Evolutionary conservation across 2,329 filamentous ascomycete genomes (phyloP).

Genomic region (Emergomyces africanus): DNA sequence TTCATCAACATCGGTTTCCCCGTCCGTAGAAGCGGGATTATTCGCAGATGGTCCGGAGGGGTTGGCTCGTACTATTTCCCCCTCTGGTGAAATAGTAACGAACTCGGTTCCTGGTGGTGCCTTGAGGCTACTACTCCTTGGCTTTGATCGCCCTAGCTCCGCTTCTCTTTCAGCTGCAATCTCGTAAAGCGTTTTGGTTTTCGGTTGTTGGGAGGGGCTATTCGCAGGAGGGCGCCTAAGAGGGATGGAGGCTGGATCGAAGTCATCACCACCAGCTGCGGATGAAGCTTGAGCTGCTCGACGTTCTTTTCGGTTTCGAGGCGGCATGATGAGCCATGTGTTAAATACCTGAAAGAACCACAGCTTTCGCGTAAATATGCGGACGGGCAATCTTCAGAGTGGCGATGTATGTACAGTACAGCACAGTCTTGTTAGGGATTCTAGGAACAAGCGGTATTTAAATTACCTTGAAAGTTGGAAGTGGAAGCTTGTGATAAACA

Average conservation of each 20-base stretch:
- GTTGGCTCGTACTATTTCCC: conserved; percentile 14
- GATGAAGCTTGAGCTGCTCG: conserved; percentile 18
- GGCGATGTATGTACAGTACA: too few species aligned
- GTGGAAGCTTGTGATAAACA: too few species aligned
- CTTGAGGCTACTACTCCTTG: not conserved
- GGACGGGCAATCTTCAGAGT: not conserved
- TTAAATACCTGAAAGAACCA: not conserved
- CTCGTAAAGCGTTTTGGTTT: conserved; percentile 30
- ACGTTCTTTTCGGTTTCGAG: conserved; percentile 28
- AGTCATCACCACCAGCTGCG: conserved; percentile 4
- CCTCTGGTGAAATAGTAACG: conserved; percentile 15
- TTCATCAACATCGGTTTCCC: conserved; percentile 8
- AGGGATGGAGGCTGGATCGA: conserved; percentile 20
- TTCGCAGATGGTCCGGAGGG: conserved; percentile 1
- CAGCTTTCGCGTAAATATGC: not conserved
- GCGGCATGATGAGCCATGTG: conserved; percentile 4
- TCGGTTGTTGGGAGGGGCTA: conserved; percentile 6
- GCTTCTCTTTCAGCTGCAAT: conserved; percentile 33
- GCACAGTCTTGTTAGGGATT: too few species aligned
- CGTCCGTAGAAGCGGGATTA: not conserved
- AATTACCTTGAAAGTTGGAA: too few species aligned
- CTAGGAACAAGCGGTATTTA: too few species aligned
- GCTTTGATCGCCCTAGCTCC: conserved; percentile 13
- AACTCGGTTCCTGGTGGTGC: conserved; percentile 17
- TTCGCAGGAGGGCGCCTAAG: conserved; percentile 17